Evolutionary conservation across 352 stramenopile species (phyloP), one percentile per base, ranked within the genome.

Genomic region (Globisporangium alternatum): DNA sequence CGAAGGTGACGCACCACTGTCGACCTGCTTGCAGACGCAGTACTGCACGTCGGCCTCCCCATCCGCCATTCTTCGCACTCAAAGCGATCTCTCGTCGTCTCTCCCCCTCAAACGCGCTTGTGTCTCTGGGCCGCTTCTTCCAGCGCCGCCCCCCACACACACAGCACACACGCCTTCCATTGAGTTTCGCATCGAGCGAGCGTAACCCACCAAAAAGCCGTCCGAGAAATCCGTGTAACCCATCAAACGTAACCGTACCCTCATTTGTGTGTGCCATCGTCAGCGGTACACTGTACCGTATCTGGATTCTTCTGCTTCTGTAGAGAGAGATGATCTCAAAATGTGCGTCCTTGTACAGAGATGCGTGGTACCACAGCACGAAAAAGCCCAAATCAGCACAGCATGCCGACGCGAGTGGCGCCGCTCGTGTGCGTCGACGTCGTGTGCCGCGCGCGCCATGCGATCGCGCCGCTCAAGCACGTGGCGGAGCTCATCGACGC

Each of bases 11-110:
- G 63, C 70, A 86, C 77, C 84, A 68, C 78, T 86, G 66, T 96
- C 86, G 3, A 74, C 64, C 74, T 95, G 83, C 63, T 90, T 82
- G 56, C 88, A 96, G 44, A 96, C 75, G 78, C 88, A 96, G 76
- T 96, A 96, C 54, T 74, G 72, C 67, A 78, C 80, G 59, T 71
- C 44, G n/a, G 60, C 64, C 15, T 66, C 56, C 28, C 60, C 70
- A 57, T 81, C 71, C 31, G 71, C 67, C 77, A 83, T 88, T 22
- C 45, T 13, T 22, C 30, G 13, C 56, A 41, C 35, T 41, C 3
- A 12, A 15, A 9, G 35, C 35, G 35, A 41, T 41, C 9, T 57
- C 25, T 35, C 12, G 31, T 54, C 62, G 35, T 44, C 47, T 64
- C 45, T 61, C 43, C 5, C 39, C 28, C 44, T 52, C 45, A 56